These are phyloP conservation scores for Hypoxylon sp. DNA, from an alignment of 2,329 filamentous ascomycete genomes.

Conservation along the genomic window DNA sequence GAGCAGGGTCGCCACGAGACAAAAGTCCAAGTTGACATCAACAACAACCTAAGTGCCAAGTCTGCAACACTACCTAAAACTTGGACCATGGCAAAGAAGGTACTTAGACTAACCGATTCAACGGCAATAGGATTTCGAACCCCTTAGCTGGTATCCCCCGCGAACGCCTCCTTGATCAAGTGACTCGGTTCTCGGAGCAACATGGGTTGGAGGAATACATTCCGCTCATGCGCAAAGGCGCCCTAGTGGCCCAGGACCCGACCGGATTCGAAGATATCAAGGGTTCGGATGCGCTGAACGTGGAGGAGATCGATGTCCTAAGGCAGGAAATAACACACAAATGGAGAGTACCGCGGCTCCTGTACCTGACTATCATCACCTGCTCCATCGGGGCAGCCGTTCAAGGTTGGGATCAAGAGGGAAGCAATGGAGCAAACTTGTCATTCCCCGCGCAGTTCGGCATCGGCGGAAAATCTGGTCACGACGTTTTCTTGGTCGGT, in stretches of 20 bases:
- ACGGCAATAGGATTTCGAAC: constrained; percentile 58
- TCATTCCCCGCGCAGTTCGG: constrained; percentile 53
- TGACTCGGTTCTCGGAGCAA: constrained; percentile 46
- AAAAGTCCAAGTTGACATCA: constrained; percentile 52
- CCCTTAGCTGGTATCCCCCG: constrained; percentile 63
- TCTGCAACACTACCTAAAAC: constrained; percentile 43
- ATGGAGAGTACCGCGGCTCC: constrained; percentile 71
- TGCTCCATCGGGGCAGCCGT: constrained; percentile 62
- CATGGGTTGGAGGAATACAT: constrained; percentile 30
- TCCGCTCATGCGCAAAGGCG: constrained; percentile 36
- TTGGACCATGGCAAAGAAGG: too few species aligned
- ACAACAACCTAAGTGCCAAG: constrained; percentile 57
- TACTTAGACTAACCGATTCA: constrained; percentile 12
- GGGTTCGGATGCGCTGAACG: constrained; percentile 51
- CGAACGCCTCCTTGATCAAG: constrained; percentile 60
- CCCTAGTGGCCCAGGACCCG: constrained; percentile 51
- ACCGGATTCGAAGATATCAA: constrained; percentile 55
- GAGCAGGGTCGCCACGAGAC: constrained; percentile 50
- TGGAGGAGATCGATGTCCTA: constrained; percentile 64
- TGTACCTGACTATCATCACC: constrained; percentile 69
- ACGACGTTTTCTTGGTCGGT: constrained; percentile 67
- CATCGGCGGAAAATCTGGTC: constrained; percentile 46
- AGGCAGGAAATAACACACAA: constrained; percentile 67
- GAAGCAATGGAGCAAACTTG: constrained; percentile 72
- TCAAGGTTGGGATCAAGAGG: constrained; percentile 74